Evolutionary conservation across 2,329 filamentous ascomycete species (phyloP).

Genomic region (Trichoderma cornu-damae): DNA sequence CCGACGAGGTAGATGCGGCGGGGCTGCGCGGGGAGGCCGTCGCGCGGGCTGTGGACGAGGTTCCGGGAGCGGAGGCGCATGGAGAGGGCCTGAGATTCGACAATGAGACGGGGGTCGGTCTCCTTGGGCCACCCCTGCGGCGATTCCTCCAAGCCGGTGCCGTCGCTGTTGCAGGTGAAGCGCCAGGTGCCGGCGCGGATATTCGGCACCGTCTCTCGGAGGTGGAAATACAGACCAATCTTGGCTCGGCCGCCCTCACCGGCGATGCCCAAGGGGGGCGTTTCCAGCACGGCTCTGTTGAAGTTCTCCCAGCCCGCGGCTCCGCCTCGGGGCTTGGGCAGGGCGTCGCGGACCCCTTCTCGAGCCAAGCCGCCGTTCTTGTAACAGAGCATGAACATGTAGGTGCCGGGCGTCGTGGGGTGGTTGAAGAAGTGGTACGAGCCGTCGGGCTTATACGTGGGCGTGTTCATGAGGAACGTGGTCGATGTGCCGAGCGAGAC

Average conservation of each 20-base stretch:
- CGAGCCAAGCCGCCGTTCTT: constrained; percentile 95
- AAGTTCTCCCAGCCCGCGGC: constrained; percentile 70
- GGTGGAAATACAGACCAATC: constrained; percentile 89
- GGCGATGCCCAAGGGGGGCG: constrained; percentile 63
- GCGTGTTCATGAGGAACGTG: constrained; percentile 95
- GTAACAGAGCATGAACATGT: constrained; percentile 99
- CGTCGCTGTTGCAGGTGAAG: constrained; percentile 58
- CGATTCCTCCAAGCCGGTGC: constrained; percentile 43
- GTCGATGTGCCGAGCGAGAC: constrained; percentile 92
- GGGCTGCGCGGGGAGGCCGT: constrained; percentile 70
- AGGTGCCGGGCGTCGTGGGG: constrained; percentile 80
- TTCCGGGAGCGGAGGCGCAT: constrained; percentile 78
- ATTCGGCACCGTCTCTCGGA: constrained; percentile 94
- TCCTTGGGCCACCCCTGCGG: constrained; percentile 41
- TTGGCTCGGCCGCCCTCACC: constrained; percentile 58
- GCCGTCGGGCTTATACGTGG: constrained; percentile 82
- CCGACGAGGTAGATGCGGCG: constrained; percentile 90
- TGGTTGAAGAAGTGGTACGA: constrained; percentile 98
- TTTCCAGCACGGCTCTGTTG: constrained; percentile 65
- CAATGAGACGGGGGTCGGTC: constrained; percentile 77
- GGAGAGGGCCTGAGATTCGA: constrained; percentile 92
- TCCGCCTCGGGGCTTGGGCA: constrained; percentile 49
- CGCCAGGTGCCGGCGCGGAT: constrained; percentile 82
- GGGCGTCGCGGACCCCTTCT: constrained; percentile 78
- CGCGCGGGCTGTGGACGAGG: constrained; percentile 58